Conservation (phyloP, 352 stramenopile species). For the Pythium volutum region DNA sequence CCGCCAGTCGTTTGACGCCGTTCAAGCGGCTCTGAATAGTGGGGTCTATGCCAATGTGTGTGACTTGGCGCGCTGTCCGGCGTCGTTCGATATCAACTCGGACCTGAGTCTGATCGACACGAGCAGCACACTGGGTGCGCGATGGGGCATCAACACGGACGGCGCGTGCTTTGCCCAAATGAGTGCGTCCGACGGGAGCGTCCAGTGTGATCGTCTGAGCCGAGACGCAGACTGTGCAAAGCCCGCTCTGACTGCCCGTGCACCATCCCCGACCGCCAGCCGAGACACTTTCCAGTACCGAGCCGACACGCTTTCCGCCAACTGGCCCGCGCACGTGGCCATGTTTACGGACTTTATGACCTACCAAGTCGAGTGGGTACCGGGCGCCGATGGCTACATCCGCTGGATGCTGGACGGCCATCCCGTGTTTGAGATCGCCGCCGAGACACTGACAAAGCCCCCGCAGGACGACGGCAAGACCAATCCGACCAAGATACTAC, state of each 20-base stretch:
- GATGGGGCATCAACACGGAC: conserved; percentile 66
- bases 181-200: conserved; percentile 50
- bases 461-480: conserved; percentile 35
- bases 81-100: conserved; percentile 39
- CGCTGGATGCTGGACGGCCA: conserved; percentile 49
- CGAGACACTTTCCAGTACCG: conserved; percentile 38
- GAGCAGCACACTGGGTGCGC: conserved; percentile 20
- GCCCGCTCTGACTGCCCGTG: not conserved
- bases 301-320: conserved; percentile 67
- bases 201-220: conserved; percentile 50
- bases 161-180: conserved; percentile 57
- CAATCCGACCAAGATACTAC: conserved; percentile 56
- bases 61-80: conserved; percentile 36
- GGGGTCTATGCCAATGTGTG: conserved; percentile 50
- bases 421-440: conserved; percentile 60
- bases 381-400: conserved; percentile 47
- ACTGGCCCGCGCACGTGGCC: conserved; percentile 53
- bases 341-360: conserved; percentile 47
- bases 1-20: conserved; percentile 24
- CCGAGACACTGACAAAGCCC: conserved; percentile 38
- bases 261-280: not conserved
- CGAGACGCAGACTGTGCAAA: conserved; percentile 14
- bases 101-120: conserved; percentile 36
- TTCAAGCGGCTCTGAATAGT: conserved; percentile 30
- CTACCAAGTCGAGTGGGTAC: conserved; percentile 70